Evolutionary conservation across 2,329 filamentous ascomycete genomes (phyloP).

Genomic region (Talaromyces sp.): DNA sequence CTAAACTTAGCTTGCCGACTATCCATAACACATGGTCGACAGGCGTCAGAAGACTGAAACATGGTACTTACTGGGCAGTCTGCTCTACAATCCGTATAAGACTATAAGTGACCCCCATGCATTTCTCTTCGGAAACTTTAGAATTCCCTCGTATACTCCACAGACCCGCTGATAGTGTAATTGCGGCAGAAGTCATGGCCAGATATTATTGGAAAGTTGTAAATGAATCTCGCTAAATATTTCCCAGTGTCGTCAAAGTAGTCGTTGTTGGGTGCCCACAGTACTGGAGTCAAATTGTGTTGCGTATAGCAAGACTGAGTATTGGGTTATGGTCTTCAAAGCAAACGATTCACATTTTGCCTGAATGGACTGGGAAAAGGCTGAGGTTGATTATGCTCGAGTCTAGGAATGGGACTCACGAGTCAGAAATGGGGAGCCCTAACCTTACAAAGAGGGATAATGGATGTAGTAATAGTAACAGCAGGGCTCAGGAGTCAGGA

Average conservation of each 20-base stretch:
- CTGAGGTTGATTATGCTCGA: neutral
- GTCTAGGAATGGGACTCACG: neutral
- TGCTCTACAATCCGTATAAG: too few relatives aligned
- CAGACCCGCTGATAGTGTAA: neutral
- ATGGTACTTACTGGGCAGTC: too few relatives aligned
- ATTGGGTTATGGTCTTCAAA: constrained; percentile 22
- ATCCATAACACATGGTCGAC: too few relatives aligned
- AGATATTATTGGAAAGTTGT: constrained; percentile 32
- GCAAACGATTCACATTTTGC: neutral
- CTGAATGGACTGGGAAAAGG: neutral
- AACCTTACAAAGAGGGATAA: neutral
- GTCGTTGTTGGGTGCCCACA: constrained; percentile 42
- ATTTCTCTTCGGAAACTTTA: neutral
- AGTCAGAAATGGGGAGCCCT: neutral
- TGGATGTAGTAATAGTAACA: neutral
- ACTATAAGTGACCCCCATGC: too few relatives aligned
- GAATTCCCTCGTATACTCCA: neutral
- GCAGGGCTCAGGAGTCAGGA: neutral
- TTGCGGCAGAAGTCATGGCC: too few relatives aligned
- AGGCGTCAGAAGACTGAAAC: too few relatives aligned
- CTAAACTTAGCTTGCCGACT: too few relatives aligned
- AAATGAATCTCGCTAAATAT: constrained; percentile 38
- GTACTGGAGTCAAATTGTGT: constrained; percentile 34
- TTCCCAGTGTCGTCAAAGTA: constrained; percentile 39
- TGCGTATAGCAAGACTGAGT: constrained; percentile 36